Evolutionary conservation across 106 monocot genomes (phyloP), one percentile per base, ranked within the genome.

Genomic region (Hemerocallis citrina): DNA sequence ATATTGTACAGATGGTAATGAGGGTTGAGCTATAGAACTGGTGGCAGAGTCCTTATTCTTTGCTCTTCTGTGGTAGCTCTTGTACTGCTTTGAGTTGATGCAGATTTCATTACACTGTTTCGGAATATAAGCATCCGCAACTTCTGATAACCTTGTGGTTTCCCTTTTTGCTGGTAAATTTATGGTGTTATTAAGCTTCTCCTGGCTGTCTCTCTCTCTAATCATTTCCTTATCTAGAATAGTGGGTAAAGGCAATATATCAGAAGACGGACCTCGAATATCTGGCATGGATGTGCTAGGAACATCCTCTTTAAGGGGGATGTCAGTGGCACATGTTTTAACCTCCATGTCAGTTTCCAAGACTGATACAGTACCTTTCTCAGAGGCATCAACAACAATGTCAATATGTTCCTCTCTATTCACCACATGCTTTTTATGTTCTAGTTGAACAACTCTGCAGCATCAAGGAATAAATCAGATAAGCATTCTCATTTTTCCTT

Each of bases 351-450:
- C n/a, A 15, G 22, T 13, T 11, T 19, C 21, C 14, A 31, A 20
- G 58, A 4, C 58, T 23, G 11, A 17, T 38, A 2, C 17, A 9
- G 7, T 24, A 40, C 40, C 15, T 38, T 21, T 14, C 24, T 39
- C 17, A 6, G n/a, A n/a, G 40, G 33, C 39, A 59, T 40, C 39
- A 22, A 59, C 59, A 59, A 40, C 23, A 24, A 21, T 40, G 25
- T 17, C 39, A 36, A n/a, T n/a, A n/a, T n/a, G n/a, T n/a, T 38
- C 13, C 23, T 25, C 59, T 1, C 40, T 40, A 24, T 59, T 24
- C 3, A 38, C 12, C 33, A 39, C 14, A 13, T 59, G 59, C 59
- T 40, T 59, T 39, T 59, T 59, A 4, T 59, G 22, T 59, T 59
- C 59, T 40, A 13, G 28, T 25, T 38, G 23, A 19, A n/a, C n/a